Conservation (phyloP, 1,284 basidiomycete genomes). For the Papiliotrema terrestris region DNA sequence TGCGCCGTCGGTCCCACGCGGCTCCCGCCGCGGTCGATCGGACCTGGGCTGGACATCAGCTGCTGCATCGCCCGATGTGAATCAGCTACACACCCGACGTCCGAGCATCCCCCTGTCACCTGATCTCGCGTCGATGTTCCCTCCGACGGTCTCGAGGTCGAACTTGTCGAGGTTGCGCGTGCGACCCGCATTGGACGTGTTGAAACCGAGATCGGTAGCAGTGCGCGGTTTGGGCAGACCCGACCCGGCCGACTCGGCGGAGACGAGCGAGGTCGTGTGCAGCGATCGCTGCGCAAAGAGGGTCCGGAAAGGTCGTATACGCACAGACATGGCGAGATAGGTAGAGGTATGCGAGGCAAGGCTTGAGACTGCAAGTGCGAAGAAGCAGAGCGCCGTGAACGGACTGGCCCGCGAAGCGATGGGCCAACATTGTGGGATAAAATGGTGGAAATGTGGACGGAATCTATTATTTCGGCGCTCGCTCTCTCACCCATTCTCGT, state of each 20-base stretch:
- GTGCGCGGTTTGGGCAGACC: background rate
- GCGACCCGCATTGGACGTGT: background rate
- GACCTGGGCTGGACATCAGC: too few species aligned
- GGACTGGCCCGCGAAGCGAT: background rate
- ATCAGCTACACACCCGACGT: too few species aligned
- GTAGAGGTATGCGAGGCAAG: background rate
- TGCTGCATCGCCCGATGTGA: too few species aligned
- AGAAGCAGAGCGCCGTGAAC: background rate
- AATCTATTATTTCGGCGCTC: conserved; percentile 5
- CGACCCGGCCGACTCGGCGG: background rate
- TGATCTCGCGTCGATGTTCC: background rate
- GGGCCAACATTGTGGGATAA: conserved; percentile 22
- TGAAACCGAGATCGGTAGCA: background rate
- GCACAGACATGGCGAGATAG: background rate
- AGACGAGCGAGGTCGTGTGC: background rate
- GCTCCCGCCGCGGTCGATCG: background rate
- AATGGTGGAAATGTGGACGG: conserved; percentile 7
- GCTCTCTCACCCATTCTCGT: conserved; percentile 11
- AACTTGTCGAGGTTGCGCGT: background rate
- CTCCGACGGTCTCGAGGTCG: background rate
- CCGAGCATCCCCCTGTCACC: too few species aligned
- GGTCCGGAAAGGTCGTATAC: background rate
- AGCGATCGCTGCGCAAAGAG: background rate
- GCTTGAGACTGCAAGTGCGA: background rate
- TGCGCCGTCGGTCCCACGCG: background rate